Evolutionary conservation across 768 basidiomycete species (phyloP).

Genomic region (Phaffia tasmanica): DNA sequence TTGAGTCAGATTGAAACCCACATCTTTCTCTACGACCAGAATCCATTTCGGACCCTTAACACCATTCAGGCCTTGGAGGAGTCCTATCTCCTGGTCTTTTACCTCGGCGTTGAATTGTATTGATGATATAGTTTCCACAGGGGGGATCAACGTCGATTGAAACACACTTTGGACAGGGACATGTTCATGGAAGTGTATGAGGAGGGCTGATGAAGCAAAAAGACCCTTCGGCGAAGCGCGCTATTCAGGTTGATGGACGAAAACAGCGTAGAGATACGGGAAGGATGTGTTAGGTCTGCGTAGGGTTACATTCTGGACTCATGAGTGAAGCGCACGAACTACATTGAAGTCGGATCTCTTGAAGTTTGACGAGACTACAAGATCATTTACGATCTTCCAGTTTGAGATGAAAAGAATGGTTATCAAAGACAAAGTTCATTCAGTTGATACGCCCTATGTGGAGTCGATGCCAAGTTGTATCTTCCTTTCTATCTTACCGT

Average conservation of each 20-base stretch:
- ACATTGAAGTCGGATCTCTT: slow-evolving; percentile 13
- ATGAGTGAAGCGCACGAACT: slow-evolving; percentile 3
- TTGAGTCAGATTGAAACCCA: slow-evolving; percentile 31
- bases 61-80: slow-evolving; percentile 25
- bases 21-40: slow-evolving; percentile 89
- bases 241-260: not conserved
- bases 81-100: not conserved
- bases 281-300: not conserved
- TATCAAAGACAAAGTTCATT: no score
- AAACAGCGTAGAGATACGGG: no score
- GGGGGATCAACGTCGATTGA: slow-evolving; percentile 19
- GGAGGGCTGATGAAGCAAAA: slow-evolving; percentile 6
- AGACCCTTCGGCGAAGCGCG: slow-evolving; percentile 20
- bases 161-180: not conserved
- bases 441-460: no score
- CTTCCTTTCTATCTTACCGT: slow-evolving; percentile 5
- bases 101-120: not conserved
- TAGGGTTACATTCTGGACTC: not conserved
- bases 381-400: slow-evolving; percentile 10
- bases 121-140: slow-evolving; percentile 2
- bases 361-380: slow-evolving; percentile 5
- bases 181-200: slow-evolving; percentile 4
- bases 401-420: not conserved
- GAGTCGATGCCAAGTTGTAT: no score
- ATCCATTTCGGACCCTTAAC: slow-evolving; percentile 52